phyloP scores from a whole-genome alignment of 228 moss, liverwort and hornwort species.

The Sphagnum magellanicum region DNA sequence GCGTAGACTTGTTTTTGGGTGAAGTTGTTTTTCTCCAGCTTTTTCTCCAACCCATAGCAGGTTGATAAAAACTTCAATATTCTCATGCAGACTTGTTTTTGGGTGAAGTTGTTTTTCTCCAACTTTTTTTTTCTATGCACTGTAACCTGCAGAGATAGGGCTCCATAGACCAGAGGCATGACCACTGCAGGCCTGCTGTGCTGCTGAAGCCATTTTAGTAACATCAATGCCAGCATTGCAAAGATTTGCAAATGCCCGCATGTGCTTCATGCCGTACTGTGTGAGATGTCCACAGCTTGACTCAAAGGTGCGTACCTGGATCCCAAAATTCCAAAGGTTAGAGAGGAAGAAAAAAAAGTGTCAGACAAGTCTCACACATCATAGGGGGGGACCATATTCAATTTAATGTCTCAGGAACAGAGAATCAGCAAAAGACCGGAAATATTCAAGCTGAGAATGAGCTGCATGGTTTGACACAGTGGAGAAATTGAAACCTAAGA shows the following conservation, averaged over 20 bases:
- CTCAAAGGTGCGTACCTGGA: constrained; percentile 62
- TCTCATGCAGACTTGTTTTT: too few relatives aligned
- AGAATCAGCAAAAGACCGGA: too few relatives aligned
- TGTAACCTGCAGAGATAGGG: constrained; percentile 50
- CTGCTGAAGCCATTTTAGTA: constrained; percentile 22
- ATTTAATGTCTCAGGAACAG: too few relatives aligned
- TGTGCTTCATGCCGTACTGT: constrained; percentile 83
- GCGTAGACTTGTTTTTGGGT: too few relatives aligned
- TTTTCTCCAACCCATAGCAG: background rate
- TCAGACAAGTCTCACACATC: too few relatives aligned
- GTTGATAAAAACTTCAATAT: too few relatives aligned
- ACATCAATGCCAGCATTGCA: constrained; percentile 54
- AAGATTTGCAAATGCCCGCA: constrained; percentile 69
- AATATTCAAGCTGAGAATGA: too few relatives aligned
- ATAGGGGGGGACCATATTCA: too few relatives aligned
- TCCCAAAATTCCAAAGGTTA: background rate
- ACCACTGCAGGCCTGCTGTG: constrained; percentile 48
- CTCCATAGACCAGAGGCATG: constrained; percentile 31
- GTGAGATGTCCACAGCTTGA: constrained; percentile 59
- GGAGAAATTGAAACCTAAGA: too few relatives aligned
- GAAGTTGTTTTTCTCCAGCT: background rate
- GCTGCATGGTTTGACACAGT: too few relatives aligned
- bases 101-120: background rate
- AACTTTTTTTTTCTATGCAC: constrained; percentile 32
- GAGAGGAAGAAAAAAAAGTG: too few relatives aligned